These are phyloP conservation scores for Paxillus involutus DNA, from an alignment of 768 basidiomycete genomes.

Conservation along the genomic window DNA sequence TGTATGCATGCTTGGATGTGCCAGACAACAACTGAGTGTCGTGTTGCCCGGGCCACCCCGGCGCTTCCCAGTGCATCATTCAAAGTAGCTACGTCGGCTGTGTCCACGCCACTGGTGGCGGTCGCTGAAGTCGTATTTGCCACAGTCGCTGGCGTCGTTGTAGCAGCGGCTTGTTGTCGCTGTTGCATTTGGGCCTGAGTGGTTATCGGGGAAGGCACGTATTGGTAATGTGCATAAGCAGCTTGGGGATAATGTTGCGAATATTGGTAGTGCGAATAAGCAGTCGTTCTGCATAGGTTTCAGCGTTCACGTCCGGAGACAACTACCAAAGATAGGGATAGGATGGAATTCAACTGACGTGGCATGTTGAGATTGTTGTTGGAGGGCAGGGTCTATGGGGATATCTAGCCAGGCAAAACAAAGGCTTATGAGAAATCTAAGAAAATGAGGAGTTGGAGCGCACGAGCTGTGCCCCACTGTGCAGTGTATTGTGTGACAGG, in stretches of 20 bases:
- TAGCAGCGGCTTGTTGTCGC: slow-evolving; percentile 19
- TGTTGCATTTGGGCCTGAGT: slow-evolving; percentile 34
- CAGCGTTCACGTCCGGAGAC: neutral
- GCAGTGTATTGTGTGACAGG: slow-evolving; percentile 32
- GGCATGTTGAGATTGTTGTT: slow-evolving; percentile 52
- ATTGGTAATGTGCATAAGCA: slow-evolving; percentile 44
- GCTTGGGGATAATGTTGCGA: slow-evolving; percentile 39
- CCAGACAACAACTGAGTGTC: too few species aligned
- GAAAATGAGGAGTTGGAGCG: slow-evolving; percentile 13
- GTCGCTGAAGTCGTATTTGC: slow-evolving; percentile 23
- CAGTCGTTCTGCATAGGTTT: slow-evolving; percentile 36
- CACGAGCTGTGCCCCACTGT: slow-evolving; percentile 42
- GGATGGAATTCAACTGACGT: slow-evolving; percentile 34
- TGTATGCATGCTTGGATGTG: too few species aligned
- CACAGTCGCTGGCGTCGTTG: slow-evolving; percentile 11
- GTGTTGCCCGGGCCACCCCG: slow-evolving; percentile 51
- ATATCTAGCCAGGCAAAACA: slow-evolving; percentile 42
- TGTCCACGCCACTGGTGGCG: slow-evolving; percentile 46
- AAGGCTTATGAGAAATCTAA: neutral
- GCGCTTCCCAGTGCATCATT: slow-evolving; percentile 87
- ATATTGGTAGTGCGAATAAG: slow-evolving; percentile 50
- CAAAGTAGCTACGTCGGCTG: slow-evolving; percentile 71
- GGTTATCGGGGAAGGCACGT: slow-evolving; percentile 29
- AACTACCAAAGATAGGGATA: neutral
- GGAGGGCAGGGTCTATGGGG: slow-evolving; percentile 67